Conservation (phyloP, 2,329 filamentous ascomycete genomes). For the Chrysosporium keratinophilum region DNA sequence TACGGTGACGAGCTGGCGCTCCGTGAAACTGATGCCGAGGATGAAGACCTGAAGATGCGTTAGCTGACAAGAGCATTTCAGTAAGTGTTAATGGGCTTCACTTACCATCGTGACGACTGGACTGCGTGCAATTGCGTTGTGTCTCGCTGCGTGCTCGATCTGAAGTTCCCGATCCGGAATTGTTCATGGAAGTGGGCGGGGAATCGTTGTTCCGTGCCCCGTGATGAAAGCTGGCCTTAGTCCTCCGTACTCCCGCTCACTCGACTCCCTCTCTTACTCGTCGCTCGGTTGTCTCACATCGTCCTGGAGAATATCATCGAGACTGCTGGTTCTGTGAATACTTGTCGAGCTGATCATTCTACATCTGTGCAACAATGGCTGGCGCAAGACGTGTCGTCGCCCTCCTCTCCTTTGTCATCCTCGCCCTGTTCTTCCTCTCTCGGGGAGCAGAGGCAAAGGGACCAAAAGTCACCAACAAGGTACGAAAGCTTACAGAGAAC, state of each 20-base stretch:
- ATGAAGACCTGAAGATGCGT: conserved; percentile 58
- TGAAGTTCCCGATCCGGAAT: background rate
- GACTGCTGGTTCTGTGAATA: background rate
- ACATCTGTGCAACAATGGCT: conserved; percentile 48
- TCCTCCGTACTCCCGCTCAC: conserved; percentile 14
- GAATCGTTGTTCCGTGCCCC: conserved; percentile 2
- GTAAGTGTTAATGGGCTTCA: background rate
- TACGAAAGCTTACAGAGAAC: conserved; percentile 21
- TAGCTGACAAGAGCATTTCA: background rate
- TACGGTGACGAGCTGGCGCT: conserved; percentile 74
- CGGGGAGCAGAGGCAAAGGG: conserved; percentile 71
- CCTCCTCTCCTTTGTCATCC: conserved; percentile 64
- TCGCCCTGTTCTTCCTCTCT: conserved; percentile 65
- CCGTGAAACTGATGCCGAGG: conserved; percentile 74
- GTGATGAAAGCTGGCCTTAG: conserved; percentile 30
- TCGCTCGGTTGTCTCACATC: too few species aligned
- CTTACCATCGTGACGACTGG: conserved; percentile 4
- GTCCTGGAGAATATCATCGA: too few species aligned
- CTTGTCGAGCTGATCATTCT: background rate
- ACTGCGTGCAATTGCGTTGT: background rate
- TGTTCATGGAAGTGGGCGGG: background rate
- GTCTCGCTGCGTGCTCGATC: background rate
- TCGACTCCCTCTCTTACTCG: background rate
- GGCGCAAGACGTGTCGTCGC: conserved; percentile 60
- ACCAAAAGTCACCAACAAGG: conserved; percentile 92